Base-by-base conservation (phyloP, 257 asterid genomes). In the Haberlea rhodopensis region DNA sequence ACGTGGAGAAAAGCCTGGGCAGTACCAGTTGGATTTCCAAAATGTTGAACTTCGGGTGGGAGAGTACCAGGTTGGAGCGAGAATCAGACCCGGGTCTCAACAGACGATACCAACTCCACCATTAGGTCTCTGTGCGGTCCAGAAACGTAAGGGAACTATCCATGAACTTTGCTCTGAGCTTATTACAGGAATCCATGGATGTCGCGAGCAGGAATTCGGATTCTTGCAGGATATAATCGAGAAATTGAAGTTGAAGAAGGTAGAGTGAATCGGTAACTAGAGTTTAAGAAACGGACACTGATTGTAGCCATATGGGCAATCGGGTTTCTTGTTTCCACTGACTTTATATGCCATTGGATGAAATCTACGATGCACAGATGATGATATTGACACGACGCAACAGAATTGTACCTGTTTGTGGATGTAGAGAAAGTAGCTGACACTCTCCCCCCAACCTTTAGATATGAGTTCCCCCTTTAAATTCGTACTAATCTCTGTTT, bases 121-220 rank as follows among this genome's bases (percentile, higher is more conserved):
- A 91, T 87, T 5, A 91, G 79, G 13, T 84, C 72, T 54, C 77
- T 87, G 11, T 79, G 88, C 13, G 91, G 79, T n/a, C 60, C 78
- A 0, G 95, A 80, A 9, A 73, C 94, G 19, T 82, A 71, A 0
- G 98, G 97, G 57, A 89, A 89, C 25, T 85, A n/a, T n/a, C 95
- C 84, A 71, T 75, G 82, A 89, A 82, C 58, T 85, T 86, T 2
- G 72, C 19, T 29, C 57, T 70, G 6, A 77, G 78, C 18, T 67
- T 75, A 16, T 60, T 65, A 46, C 59, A 45, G 48, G 84, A 64
- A 67, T 75, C 81, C 86, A 78, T 83, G 58, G 77, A 49, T 18
- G 79, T 71, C n/a, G 83, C 53, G 76, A 45, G 51, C 77, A 19
- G 53, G 68, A 49, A 63, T 51, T 61, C 71, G 71, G 2, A 20